These are phyloP conservation scores for Macrotyloma uniflorum DNA, from an alignment of 306 rosid genomes.

Conservation along the genomic window DNA sequence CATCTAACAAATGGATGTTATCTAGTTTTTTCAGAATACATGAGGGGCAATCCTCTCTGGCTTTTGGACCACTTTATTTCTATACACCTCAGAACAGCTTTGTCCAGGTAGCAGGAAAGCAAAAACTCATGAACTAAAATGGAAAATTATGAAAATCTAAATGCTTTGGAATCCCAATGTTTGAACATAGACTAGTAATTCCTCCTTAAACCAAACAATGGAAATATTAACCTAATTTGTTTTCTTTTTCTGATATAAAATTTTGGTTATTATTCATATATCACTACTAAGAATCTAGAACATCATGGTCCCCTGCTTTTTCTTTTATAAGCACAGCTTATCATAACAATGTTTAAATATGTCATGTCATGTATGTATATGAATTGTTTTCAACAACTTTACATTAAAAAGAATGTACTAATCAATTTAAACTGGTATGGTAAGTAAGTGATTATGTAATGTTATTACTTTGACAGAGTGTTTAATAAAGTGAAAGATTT, in stretches of 20 bases:
- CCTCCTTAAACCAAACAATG: not conserved
- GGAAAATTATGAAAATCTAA: slow-evolving; percentile 24
- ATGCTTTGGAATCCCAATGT: not conserved
- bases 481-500: no score
- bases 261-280: not conserved
- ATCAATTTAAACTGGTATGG: not conserved
- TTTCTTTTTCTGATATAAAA: not conserved
- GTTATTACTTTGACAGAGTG: no score
- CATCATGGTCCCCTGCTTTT: slow-evolving; percentile 22
- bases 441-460: no score
- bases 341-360: not conserved
- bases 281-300: slow-evolving; percentile 7
- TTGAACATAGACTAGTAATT: slow-evolving; percentile 1
- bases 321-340: not conserved
- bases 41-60: slow-evolving; percentile 11
- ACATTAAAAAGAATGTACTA: slow-evolving; percentile 9
- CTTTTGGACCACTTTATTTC: slow-evolving; percentile 38
- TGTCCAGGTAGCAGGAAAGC: slow-evolving; percentile 25
- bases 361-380: no score
- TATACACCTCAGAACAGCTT: not conserved
- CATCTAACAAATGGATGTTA: slow-evolving; percentile 22
- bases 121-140: slow-evolving; percentile 1
- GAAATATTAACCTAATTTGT: not conserved
- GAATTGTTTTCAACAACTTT: slow-evolving; percentile 16
- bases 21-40: not conserved